Evolutionary conservation across 345 rosid species (phyloP).

Genomic region (Citrus mangshanensis): DNA sequence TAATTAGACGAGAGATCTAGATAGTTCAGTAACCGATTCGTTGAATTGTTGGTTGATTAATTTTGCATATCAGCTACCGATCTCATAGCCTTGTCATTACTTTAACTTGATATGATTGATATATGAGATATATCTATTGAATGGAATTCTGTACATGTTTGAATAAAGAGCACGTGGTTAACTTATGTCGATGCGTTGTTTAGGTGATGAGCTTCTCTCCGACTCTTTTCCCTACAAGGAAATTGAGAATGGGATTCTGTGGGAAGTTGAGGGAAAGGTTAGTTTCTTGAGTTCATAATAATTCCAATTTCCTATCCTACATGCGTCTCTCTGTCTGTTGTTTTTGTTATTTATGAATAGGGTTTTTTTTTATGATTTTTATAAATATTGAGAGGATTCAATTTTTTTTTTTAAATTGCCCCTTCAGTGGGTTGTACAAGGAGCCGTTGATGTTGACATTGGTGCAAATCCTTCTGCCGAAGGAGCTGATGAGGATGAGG

Average conservation of each 20-base stretch:
- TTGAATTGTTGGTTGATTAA: neutral
- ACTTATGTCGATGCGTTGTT: neutral
- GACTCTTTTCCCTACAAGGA: slow-evolving; percentile 96
- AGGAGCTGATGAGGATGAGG: slow-evolving; percentile 76
- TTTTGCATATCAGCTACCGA: neutral
- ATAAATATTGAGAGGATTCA: neutral
- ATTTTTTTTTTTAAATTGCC: neutral
- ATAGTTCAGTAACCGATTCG: neutral
- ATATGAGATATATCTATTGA: no score
- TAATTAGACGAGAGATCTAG: neutral
- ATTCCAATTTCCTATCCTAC: no score
- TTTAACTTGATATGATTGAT: no score
- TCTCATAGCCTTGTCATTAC: neutral
- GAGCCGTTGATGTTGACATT: slow-evolving; percentile 70
- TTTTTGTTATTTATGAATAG: neutral
- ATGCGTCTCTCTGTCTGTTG: no score
- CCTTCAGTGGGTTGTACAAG: slow-evolving; percentile 78
- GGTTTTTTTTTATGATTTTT: neutral
- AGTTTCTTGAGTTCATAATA: neutral
- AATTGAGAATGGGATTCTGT: slow-evolving; percentile 59
- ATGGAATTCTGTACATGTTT: neutral
- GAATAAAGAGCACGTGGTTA: neutral
- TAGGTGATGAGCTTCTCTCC: slow-evolving; percentile 93
- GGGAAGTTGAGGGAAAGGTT: slow-evolving; percentile 98
- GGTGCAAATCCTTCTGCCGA: slow-evolving; percentile 99